phyloP scores from a whole-genome alignment of 1,139 yeast species.

The Meyerozyma carpophila region DNA sequence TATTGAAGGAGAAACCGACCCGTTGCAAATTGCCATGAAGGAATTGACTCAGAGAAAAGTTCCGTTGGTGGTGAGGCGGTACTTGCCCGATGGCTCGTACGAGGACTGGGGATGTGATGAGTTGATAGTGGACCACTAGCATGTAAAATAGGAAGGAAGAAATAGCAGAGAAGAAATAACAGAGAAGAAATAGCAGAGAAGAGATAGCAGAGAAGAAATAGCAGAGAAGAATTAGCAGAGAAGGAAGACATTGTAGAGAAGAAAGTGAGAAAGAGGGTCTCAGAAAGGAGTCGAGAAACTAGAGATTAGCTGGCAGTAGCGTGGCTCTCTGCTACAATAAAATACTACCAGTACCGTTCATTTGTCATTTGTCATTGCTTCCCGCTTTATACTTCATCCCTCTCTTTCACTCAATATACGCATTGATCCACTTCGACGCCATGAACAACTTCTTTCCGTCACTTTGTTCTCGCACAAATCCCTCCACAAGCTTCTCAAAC shows the following conservation, averaged over 20 bases:
- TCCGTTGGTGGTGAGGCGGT: conserved; percentile 92
- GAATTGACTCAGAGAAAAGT: conserved; percentile 92
- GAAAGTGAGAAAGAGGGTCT: too few relatives aligned
- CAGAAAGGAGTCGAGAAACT: too few relatives aligned
- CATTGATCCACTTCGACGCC: conserved; percentile 58
- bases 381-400: too few relatives aligned
- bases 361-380: not conserved
- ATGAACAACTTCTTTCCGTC: conserved; percentile 52
- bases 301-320: too few relatives aligned
- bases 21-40: conserved; percentile 96
- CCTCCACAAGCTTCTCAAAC: conserved; percentile 47
- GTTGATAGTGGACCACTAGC: conserved; percentile 76
- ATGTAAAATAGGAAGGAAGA: not conserved
- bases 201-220: not conserved
- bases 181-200: not conserved
- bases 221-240: too few relatives aligned
- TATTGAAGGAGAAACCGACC: conserved; percentile 98
- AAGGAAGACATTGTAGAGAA: too few relatives aligned
- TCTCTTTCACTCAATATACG: conserved; percentile 32
- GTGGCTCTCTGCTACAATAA: too few relatives aligned
- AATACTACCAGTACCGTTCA: too few relatives aligned
- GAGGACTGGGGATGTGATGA: conserved; percentile 99
- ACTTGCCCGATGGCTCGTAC: conserved; percentile 92
- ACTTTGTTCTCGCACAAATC: conserved; percentile 53
- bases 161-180: not conserved